A percentile compares a stretch with the other conserved stretches of the same genome.
Evolutionary conservation across 176 grass and related monocot species (phyloP).

Genomic region (Musa itinerans): DNA sequence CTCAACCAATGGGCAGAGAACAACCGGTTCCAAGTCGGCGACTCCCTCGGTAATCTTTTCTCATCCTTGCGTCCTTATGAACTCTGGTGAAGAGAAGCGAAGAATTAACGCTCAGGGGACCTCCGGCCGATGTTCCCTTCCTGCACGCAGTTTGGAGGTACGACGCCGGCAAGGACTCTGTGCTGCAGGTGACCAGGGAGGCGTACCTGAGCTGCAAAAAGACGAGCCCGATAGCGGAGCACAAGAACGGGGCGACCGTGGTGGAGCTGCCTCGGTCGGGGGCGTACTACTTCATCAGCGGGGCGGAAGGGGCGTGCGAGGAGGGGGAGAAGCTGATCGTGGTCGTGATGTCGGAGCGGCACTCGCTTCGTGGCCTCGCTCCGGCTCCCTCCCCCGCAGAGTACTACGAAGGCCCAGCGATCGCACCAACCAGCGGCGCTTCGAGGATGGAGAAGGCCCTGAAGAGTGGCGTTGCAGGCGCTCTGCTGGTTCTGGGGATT

Average conservation of each 20-base stretch:
- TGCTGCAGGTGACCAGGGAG: conserved; percentile 35
- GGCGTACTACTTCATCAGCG: conserved; percentile 32
- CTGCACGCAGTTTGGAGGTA: conserved; percentile 32
- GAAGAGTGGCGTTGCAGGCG: too few relatives aligned
- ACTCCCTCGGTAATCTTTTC: conserved; percentile 27
- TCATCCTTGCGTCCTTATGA: not conserved
- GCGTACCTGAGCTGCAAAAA: conserved; percentile 39
- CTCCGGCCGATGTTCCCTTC: not conserved
- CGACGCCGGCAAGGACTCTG: conserved; percentile 33
- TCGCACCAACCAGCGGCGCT: conserved; percentile 10
- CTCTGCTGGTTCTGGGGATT: too few relatives aligned
- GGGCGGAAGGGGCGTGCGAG: conserved; percentile 21
- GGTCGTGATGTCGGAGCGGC: conserved; percentile 33
- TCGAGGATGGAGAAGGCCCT: too few relatives aligned
- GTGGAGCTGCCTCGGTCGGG: conserved; percentile 15
- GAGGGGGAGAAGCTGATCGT: conserved; percentile 26
- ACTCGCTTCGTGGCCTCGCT: not conserved
- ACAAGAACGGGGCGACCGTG: conserved; percentile 16
- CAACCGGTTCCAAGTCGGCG: conserved; percentile 35
- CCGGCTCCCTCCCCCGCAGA: conserved; percentile 1
- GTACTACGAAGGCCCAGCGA: conserved; percentile 4
- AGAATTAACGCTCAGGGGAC: too few relatives aligned
- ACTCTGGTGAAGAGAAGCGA: too few relatives aligned
- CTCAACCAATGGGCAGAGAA: conserved; percentile 48
- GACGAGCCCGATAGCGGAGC: conserved; percentile 19